Evolutionary conservation across 805 yeast species (phyloP), one percentile per base, ranked within the genome.

Genomic region (Cyberlindnera galapagoensis): DNA sequence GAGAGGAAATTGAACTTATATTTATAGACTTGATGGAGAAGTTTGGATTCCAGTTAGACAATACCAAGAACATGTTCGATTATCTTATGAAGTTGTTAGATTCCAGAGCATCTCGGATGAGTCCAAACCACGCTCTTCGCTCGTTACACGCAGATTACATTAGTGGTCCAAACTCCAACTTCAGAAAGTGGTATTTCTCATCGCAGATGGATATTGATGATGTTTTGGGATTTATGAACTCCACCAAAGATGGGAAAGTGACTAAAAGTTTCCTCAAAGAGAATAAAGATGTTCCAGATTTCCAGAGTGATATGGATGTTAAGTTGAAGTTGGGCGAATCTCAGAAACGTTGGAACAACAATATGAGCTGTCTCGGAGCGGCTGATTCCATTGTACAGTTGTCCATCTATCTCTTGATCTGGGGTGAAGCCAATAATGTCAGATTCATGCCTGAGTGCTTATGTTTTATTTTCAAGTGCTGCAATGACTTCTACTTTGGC

Each of bases 341-440:
- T 2, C 71, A 72, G 42, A 51, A 49, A 25, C 62, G 64, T 26
- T 76, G 83, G 86, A 52, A 57, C 6, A 47, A 48, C 5, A 68
- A 66, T 20, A 72, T 76, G 79, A 62, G 62, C 19, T 48, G 60
- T 1, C 58, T 72, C 27, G 51, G 71, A 0, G 65, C 80, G 2
- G 60, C 63, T 18, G 83, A 77, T 34, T 67, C 76, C 36, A 61
- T 75, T 4, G 59, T 66, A 11, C 95, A 86, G 41, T 43, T 86
- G 12, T 74, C 83, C 0, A 56, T 86, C 7, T 87, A 77, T 48
- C 62, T 86, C 9, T 54, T 83, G 34, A 72, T 84, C 40, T 86
- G 96, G 96, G 94, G 95, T 1, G 96, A 86, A 52, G 86, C 95
- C 0, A 84, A 82, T 49, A 87, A 84, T 45, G 52, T 86, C 3